Conservation (phyloP, 805 yeast species). For the Kuraishia cidri region DNA sequence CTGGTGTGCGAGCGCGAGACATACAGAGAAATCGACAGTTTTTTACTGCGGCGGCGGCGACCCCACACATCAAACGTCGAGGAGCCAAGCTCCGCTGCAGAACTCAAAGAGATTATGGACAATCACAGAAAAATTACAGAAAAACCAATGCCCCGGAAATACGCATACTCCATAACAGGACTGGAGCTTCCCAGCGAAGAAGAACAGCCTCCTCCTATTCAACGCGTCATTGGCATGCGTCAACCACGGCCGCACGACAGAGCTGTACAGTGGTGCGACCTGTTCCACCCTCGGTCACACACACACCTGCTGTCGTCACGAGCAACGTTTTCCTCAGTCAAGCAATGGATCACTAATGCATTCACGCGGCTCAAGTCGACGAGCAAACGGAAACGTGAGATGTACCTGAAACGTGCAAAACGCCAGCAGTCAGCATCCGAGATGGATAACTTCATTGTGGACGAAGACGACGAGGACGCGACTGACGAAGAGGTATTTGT, state of each 20-base stretch:
- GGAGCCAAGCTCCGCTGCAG: too few species aligned
- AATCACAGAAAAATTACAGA: too few species aligned
- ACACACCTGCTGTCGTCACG: conserved; percentile 24
- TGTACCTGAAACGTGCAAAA: conserved; percentile 11
- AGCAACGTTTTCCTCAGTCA: conserved; percentile 14
- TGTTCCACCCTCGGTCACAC: conserved; percentile 29
- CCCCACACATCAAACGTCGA: too few species aligned
- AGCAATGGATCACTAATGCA: conserved; percentile 30
- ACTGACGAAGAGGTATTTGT: conserved; percentile 34
- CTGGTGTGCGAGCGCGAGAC: conserved; percentile 24
- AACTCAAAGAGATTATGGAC: neutral
- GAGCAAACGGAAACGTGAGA: conserved; percentile 15
- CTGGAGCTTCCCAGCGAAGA: too few species aligned
- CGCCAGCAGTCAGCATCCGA: conserved; percentile 8
- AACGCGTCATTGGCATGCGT: conserved; percentile 2
- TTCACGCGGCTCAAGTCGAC: conserved; percentile 21
- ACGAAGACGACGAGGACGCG: conserved; percentile 16
- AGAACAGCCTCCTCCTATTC: neutral
- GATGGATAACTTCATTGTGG: conserved; percentile 29
- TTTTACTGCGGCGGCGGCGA: too few species aligned
- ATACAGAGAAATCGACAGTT: conserved; percentile 9
- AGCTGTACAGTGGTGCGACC: conserved; percentile 28
- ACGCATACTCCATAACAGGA: too few species aligned
- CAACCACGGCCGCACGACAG: conserved; percentile 1
- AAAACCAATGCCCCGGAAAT: too few species aligned